Base-by-base conservation (phyloP, 768 basidiomycete species). In the Sarcodon aspratus region DNA sequence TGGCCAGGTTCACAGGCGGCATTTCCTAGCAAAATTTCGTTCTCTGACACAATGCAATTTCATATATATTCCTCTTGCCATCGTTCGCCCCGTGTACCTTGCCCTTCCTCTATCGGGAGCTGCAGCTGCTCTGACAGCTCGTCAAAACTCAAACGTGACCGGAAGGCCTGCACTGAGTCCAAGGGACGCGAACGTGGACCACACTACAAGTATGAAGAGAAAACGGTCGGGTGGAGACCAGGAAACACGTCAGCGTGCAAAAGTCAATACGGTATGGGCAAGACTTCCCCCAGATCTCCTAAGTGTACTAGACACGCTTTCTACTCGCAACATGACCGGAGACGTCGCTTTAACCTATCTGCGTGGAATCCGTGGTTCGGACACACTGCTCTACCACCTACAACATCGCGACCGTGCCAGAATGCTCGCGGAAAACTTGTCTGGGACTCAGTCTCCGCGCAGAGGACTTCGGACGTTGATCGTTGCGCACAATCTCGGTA, bases 401-500 rank as follows among this genome's bases (percentile, higher is more conserved):
- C 40, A 27, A 42, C 4, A 42, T 11, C 40, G 17, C 17, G 27
- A 42, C 9, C 40, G 13, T 17, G 40, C 27, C 40, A 4, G 40
- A 27, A 27, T 17, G 17, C 40, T 42, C 3, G 40, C 40, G 17
- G 40, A 17, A 9, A n/a, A 42, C 17, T 27, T 42, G 40, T 4
- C 40, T 11, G 40, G 27, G 9, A 55, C 37, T 18, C 52, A 52
- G n/a, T 54, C 55, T 4, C 75, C 75, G 9, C 61, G 59, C 17
- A 65, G 64, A 40, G 74, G 76, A 2, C 56, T 72, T 32, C 67
- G 66, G 13, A 61, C 75, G 7, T 65, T 86, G 52, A 51, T 56
- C 33, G 59, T 83, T 15, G 73, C 78, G 0, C 68, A 73, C 53
- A 55, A 62, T 7, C 61, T 78, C 6, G 82, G 80, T 33, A 71